Percentiles rank a stretch among this genome's conserved stretches.
Evolutionary conservation across 305 asterid genomes (phyloP).

Genomic region (Fraxinus nigra): DNA sequence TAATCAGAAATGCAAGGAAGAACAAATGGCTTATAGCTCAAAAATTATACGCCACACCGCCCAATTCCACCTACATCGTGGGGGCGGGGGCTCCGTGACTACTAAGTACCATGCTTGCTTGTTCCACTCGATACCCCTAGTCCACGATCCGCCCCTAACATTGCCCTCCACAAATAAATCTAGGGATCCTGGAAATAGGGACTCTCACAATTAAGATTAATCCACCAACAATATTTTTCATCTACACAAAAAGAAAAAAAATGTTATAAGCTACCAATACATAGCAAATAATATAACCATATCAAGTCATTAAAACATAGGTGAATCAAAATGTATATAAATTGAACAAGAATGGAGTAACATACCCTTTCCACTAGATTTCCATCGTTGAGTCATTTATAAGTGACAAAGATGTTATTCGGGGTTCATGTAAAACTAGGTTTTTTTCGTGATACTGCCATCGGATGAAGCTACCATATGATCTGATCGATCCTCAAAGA

Average conservation of each 20-base stretch:
- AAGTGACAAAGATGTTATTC: background rate
- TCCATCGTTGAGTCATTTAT: background rate
- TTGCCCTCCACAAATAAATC: background rate
- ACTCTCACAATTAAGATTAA: no score
- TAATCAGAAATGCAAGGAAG: background rate
- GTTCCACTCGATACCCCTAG: background rate
- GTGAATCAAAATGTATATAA: background rate
- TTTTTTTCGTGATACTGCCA: conserved; percentile 36
- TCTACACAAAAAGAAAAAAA: background rate
- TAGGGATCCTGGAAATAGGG: background rate
- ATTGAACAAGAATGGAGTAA: background rate
- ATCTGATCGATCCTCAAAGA: conserved; percentile 47
- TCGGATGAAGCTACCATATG: conserved; percentile 76
- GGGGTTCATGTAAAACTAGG: conserved; percentile 23
- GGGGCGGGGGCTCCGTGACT: no score
- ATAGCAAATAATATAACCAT: background rate
- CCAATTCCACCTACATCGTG: no score
- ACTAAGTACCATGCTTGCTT: no score
- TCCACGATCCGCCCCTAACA: background rate
- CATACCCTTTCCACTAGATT: background rate
- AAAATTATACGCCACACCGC: background rate
- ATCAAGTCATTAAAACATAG: background rate
- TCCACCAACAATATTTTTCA: background rate
- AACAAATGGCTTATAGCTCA: background rate
- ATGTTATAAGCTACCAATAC: background rate